These are phyloP conservation scores for Fragaria ananassa DNA, from an alignment of 306 rosid species.

Conservation along the genomic window DNA sequence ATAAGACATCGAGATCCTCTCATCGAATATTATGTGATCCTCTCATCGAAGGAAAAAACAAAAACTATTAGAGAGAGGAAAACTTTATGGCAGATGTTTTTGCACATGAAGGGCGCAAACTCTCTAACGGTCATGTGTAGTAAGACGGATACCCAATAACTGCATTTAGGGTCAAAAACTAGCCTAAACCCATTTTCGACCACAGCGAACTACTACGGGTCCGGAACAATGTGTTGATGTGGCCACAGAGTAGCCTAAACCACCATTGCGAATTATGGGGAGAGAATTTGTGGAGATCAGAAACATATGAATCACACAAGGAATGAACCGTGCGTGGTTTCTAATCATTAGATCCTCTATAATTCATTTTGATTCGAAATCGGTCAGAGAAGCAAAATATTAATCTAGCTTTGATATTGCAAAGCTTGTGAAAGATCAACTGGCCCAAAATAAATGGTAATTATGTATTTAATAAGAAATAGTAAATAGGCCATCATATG, in stretches of 20 bases:
- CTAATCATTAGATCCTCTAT: neutral
- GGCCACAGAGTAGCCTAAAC: neutral
- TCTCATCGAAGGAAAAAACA: too few relatives aligned
- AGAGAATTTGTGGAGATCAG: neutral
- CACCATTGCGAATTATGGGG: neutral
- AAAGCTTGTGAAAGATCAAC: constrained; percentile 9
- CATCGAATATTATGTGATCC: too few relatives aligned
- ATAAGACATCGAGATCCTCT: too few relatives aligned
- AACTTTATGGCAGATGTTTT: too few relatives aligned
- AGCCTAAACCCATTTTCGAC: neutral
- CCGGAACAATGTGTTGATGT: neutral
- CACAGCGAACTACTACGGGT: too few relatives aligned
- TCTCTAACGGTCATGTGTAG: too few relatives aligned
- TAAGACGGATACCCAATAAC: too few relatives aligned
- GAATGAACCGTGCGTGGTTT: neutral
- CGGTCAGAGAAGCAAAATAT: neutral
- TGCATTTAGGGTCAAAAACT: too few relatives aligned
- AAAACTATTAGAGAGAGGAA: too few relatives aligned
- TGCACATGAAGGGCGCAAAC: too few relatives aligned
- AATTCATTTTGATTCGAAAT: neutral
- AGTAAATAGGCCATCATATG: neutral
- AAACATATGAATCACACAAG: neutral
- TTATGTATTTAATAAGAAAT: neutral
- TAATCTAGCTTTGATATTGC: neutral
- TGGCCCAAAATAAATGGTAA: neutral